Evolutionary conservation across 2,329 filamentous ascomycete genomes (phyloP).

Genomic region (Venturia asperata): DNA sequence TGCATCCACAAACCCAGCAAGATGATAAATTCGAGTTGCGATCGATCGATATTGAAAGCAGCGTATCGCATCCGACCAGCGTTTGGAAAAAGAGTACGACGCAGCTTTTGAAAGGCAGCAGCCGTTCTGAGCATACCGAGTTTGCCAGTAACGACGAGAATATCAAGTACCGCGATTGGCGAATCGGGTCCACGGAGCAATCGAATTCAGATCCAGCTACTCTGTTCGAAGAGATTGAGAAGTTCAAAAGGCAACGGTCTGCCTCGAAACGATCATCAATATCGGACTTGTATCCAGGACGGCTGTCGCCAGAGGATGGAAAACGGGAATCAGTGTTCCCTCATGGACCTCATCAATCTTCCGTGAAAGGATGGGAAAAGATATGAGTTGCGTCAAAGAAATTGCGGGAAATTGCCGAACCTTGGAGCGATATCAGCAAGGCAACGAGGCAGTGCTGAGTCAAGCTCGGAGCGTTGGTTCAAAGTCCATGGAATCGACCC

Average conservation of each 20-base stretch:
- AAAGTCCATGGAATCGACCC: no score
- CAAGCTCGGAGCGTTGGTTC: no score
- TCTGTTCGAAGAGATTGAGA: slow-evolving; percentile 12
- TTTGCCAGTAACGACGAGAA: background rate
- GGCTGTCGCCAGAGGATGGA: slow-evolving; percentile 1
- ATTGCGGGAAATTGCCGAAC: background rate
- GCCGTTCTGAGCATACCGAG: background rate
- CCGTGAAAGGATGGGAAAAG: slow-evolving; percentile 10
- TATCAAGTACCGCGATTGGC: slow-evolving; percentile 11
- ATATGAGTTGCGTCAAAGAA: background rate
- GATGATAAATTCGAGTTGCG: slow-evolving; percentile 5
- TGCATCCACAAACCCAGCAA: background rate
- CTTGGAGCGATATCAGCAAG: background rate
- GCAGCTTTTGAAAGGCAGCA: slow-evolving; percentile 1
- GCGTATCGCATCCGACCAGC: background rate
- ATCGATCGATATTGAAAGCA: slow-evolving; percentile 11
- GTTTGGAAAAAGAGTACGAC: slow-evolving; percentile 9
- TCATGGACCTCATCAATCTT: background rate
- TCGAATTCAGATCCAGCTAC: background rate
- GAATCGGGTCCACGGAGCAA: slow-evolving; percentile 10
- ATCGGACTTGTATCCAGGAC: slow-evolving; percentile 14
- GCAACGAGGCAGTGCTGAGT: no score
- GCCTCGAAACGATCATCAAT: slow-evolving; percentile 15
- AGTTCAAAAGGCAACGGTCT: background rate
- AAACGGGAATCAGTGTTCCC: background rate